These are phyloP conservation scores for Scutellaria galericulata DNA, from an alignment of 257 asterid genomes.

Conservation along the genomic window DNA sequence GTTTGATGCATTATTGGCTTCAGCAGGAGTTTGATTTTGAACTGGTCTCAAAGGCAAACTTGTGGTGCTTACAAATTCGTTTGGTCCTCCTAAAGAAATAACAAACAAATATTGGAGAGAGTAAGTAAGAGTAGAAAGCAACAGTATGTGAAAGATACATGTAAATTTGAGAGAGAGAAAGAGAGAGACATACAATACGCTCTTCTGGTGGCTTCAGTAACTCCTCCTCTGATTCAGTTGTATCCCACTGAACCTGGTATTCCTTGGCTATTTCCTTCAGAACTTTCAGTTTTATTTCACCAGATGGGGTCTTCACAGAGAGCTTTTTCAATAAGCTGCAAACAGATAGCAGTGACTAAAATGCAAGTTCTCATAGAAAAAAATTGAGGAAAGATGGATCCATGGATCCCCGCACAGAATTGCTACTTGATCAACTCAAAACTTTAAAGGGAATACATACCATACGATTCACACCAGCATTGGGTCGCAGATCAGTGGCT, in stretches of 20 bases:
- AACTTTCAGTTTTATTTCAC: slow-evolving; percentile 82
- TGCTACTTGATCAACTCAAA: too few relatives aligned
- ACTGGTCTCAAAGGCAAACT: slow-evolving; percentile 68
- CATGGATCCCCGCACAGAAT: too few relatives aligned
- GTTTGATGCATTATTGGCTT: slow-evolving; percentile 47
- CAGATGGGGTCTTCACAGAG: slow-evolving; percentile 84
- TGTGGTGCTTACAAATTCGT: slow-evolving; percentile 68
- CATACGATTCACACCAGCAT: too few relatives aligned
- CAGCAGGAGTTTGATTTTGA: slow-evolving; percentile 45
- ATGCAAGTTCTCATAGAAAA: too few relatives aligned
- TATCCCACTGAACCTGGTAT: slow-evolving; percentile 92
- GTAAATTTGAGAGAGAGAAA: background rate
- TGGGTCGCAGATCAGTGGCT: too few relatives aligned
- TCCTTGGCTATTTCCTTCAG: slow-evolving; percentile 95
- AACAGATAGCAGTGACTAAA: too few relatives aligned
- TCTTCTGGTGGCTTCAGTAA: slow-evolving; percentile 90
- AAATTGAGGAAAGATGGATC: too few relatives aligned
- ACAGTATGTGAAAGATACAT: background rate
- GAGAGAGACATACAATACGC: slow-evolving; percentile 58
- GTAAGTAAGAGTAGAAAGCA: slow-evolving; percentile 13
- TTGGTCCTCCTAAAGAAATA: slow-evolving; percentile 74
- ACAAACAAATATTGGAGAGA: background rate
- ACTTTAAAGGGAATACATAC: too few relatives aligned
- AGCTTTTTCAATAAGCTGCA: slow-evolving; percentile 97
- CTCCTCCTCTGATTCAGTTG: slow-evolving; percentile 77